phyloP scores from a whole-genome alignment of 1,284 basidiomycete species.

The Mycena citricolor region DNA sequence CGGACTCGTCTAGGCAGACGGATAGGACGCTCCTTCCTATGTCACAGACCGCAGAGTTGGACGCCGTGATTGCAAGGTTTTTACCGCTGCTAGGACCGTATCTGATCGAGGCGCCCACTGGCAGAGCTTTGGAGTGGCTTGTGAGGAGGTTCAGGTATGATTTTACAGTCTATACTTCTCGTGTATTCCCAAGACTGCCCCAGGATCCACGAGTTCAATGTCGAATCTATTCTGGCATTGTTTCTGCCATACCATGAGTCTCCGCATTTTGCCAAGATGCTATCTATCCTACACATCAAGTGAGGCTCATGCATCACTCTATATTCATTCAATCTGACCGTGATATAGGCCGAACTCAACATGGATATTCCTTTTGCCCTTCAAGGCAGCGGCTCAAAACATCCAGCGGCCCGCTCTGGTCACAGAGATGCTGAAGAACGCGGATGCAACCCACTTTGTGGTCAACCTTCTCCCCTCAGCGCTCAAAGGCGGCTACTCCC shows the following conservation, averaged over 20 bases:
- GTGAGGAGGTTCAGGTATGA: conserved; percentile 85
- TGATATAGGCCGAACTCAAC: conserved; percentile 44
- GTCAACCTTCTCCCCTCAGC: conserved; percentile 62
- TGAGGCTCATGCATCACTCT: conserved; percentile 35
- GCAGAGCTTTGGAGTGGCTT: conserved; percentile 95
- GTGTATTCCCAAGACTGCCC: too few species aligned
- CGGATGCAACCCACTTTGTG: conserved; percentile 75
- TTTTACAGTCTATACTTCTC: background rate
- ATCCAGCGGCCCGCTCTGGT: conserved; percentile 71
- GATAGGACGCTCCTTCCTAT: conserved; percentile 82
- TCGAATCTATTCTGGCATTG: conserved; percentile 73
- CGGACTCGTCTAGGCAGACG: conserved; percentile 70
- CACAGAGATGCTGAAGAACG: conserved; percentile 70
- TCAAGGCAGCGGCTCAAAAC: conserved; percentile 72
- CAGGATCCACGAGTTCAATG: conserved; percentile 94
- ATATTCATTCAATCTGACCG: conserved; percentile 6
- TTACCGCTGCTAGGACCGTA: conserved; percentile 76
- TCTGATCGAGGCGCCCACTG: conserved; percentile 79
- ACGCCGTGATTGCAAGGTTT: conserved; percentile 62
- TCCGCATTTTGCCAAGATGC: conserved; percentile 91
- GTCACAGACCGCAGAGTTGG: conserved; percentile 64
- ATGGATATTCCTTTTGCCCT: conserved; percentile 72
- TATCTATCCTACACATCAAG: conserved; percentile 82
- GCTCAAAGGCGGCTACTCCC: conserved; percentile 51
- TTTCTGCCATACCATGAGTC: conserved; percentile 97